Base-by-base conservation (phyloP, 257 asterid genomes). In the Solanum okadae region DNA sequence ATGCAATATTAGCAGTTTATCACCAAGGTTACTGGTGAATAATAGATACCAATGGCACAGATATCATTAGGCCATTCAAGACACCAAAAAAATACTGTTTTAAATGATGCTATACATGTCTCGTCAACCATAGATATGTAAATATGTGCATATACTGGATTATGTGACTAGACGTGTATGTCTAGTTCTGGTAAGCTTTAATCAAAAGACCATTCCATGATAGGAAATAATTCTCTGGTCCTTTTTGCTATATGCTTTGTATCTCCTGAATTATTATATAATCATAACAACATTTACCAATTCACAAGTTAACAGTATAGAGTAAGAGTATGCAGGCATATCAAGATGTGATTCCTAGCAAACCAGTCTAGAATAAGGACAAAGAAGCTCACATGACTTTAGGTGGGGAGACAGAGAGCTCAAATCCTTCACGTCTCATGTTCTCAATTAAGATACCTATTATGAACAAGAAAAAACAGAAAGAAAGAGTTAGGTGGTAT, bases 371-470 rank as follows among this genome's bases (percentile, higher is more conserved):
- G 71, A 86, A 37, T 15, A 72, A 14, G 65, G 89, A 27, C 83
- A 88, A 83, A 91, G 83, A 85, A 65, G 93, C 99, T 94, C 94
- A 97, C 99, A 97, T 97, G 94, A 97, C 99, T 94, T 93, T 96
- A 83, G 99, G 99, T 76, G 99, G 99, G 77, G 99, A 97, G 90
- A 97, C 95, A 70, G 99, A 97, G 83, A 97, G 94, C 93, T 97
- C 99, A 93, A 94, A 97, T 52, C 98, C 97, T 93, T 97, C 99
- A 78, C 99, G 99, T 87, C 99, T 94, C 99, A 96, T 97, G 91
- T 97, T 97, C 96, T 97, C 99, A 73, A 97, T 97, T 88, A 97
- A 90, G 90, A 97, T 97, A 86, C 99, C 99, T 97, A 92, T 87
- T 49, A 88, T 81, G 13, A 73, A 85, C 15, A 89, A 63, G 38